Conservation (phyloP, 2,329 filamentous ascomycete species). For the Fusarium sp. region DNA sequence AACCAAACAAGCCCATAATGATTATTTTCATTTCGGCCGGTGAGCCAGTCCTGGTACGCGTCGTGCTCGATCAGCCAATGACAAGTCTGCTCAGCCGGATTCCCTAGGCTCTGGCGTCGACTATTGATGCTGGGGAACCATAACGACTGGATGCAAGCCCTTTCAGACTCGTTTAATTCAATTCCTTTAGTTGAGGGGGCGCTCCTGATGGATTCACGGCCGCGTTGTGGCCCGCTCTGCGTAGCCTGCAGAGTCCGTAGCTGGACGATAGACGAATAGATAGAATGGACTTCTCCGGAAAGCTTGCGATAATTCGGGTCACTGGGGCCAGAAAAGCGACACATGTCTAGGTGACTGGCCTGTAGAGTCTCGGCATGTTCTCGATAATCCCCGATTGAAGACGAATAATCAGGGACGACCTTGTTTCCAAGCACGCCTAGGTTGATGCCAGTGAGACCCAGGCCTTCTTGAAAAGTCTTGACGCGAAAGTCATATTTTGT, state of each 20-base stretch:
- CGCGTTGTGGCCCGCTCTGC: not conserved
- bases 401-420: slow-evolving; percentile 32
- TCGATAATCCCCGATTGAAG: slow-evolving; percentile 15
- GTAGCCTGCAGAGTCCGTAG: not conserved
- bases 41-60: slow-evolving; percentile 14
- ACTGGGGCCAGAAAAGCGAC: not conserved
- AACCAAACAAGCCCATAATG: slow-evolving; percentile 9
- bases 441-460: slow-evolving; percentile 7
- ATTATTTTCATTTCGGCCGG: rapidly evolving
- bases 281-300: slow-evolving; percentile 6
- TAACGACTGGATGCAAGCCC: not conserved
- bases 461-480: slow-evolving; percentile 38
- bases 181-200: not conserved
- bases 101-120: not conserved
- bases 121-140: slow-evolving; percentile 18
- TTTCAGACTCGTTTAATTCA: not conserved
- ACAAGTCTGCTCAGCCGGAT: not conserved
- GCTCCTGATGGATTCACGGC: not conserved
- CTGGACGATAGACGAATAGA: slow-evolving; percentile 1
- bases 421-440: slow-evolving; percentile 26
- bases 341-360: slow-evolving; percentile 33
- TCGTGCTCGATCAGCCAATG: slow-evolving; percentile 14
- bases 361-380: slow-evolving; percentile 35
- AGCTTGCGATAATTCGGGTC: slow-evolving; percentile 37
- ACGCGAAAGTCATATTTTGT: slow-evolving; percentile 23